Evolutionary conservation across 1,139 yeast genomes (phyloP).

Genomic region (Candida sp.): DNA sequence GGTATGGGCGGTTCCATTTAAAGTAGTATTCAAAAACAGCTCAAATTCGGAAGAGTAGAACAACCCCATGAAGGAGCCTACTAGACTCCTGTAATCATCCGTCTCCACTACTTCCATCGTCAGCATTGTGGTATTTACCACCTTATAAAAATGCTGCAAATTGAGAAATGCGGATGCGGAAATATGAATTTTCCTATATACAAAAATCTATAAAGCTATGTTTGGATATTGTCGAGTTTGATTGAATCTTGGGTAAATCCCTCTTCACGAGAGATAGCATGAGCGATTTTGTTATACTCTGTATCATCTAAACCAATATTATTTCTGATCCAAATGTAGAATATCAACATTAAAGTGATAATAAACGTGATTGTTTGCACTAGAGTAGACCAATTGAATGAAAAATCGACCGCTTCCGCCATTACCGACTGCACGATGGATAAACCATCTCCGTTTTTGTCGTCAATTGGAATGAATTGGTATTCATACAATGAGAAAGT

Average conservation of each 20-base stretch:
- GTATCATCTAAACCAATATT: background rate
- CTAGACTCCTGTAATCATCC: slow-evolving; percentile 21
- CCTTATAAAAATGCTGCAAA: slow-evolving; percentile 1
- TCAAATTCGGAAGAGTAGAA: slow-evolving; percentile 24
- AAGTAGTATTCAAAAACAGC: slow-evolving; percentile 51
- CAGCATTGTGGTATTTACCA: slow-evolving; percentile 12
- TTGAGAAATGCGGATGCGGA: background rate
- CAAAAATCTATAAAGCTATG: background rate
- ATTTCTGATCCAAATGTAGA: background rate
- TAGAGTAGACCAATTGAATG: background rate
- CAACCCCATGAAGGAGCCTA: slow-evolving; percentile 23
- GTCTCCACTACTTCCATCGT: slow-evolving; percentile 14
- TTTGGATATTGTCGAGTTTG: background rate
- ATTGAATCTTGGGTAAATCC: background rate
- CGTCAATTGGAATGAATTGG: background rate
- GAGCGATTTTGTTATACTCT: background rate
- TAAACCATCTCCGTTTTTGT: background rate
- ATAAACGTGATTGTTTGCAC: background rate
- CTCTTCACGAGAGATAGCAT: background rate
- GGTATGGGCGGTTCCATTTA: slow-evolving; percentile 52
- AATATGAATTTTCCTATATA: background rate
- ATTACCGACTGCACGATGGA: background rate
- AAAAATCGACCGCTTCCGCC: background rate
- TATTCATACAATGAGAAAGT: background rate
- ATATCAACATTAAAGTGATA: background rate